Evolutionary conservation across 176 grass and related monocot species (phyloP).

Genomic region (Zea luxurians): DNA sequence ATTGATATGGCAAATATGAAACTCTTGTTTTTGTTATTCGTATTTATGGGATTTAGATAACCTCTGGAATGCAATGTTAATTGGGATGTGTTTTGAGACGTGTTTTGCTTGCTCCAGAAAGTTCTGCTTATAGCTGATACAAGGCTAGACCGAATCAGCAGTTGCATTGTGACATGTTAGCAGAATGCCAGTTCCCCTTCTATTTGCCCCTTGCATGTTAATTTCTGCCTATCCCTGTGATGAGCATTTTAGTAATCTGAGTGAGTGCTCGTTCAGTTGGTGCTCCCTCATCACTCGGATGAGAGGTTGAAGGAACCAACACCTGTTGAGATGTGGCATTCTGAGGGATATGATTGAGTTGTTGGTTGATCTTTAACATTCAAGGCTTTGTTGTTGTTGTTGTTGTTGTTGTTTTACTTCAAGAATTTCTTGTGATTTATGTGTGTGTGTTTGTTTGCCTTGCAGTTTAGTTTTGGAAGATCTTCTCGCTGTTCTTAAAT

Average conservation of each 20-base stretch:
- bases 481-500: no score
- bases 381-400: no score
- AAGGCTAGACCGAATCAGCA: not conserved
- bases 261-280: conserved; percentile 39
- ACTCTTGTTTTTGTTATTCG: conserved; percentile 1
- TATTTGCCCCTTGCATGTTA: not conserved
- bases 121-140: conserved; percentile 2
- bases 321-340: conserved; percentile 54
- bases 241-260: conserved; percentile 68
- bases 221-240: conserved; percentile 38
- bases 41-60: not conserved
- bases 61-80: not conserved
- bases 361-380: not conserved
- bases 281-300: conserved; percentile 42
- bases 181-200: not conserved
- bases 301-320: conserved; percentile 50
- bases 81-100: not conserved
- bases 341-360: conserved; percentile 45
- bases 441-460: no score
- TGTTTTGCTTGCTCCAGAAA: not conserved
- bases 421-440: no score
- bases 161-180: not conserved
- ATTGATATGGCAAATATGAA: conserved; percentile 11
- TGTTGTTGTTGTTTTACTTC: no score
- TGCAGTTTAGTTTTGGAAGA: no score